A percentile compares a stretch with the other conserved stretches of the same genome.
These are phyloP conservation scores for Aspergillus clavatus DNA, from an alignment of 2,329 filamentous ascomycete genomes.

Conservation along the genomic window DNA sequence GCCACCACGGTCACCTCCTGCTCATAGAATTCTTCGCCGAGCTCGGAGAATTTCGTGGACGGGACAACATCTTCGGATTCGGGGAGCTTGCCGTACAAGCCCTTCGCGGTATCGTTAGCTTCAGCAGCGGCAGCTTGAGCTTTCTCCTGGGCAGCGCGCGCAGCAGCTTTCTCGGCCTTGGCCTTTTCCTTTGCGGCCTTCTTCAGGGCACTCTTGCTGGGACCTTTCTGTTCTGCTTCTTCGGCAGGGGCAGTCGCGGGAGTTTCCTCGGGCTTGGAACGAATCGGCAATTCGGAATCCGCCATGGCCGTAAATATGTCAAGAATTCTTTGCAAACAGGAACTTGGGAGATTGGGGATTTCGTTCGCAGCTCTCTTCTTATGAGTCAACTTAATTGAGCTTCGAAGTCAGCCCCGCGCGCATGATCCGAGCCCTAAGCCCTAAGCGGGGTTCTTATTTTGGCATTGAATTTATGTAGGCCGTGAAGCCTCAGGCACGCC, in stretches of 20 bases:
- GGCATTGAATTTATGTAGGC: neutral
- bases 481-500: neutral
- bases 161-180: slow-evolving; percentile 71
- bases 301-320: slow-evolving; percentile 27
- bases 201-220: slow-evolving; percentile 75
- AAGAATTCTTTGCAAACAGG: slow-evolving; percentile 3
- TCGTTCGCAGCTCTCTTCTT: slow-evolving; percentile 6
- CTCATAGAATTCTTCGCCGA: slow-evolving; percentile 59
- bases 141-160: slow-evolving; percentile 68
- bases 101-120: slow-evolving; percentile 56
- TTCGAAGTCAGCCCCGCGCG: slow-evolving; percentile 31
- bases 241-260: slow-evolving; percentile 29
- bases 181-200: slow-evolving; percentile 88
- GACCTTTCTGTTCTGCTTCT: slow-evolving; percentile 23
- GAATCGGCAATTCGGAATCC: slow-evolving; percentile 37
- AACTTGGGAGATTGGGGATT: neutral
- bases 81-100: slow-evolving; percentile 72
- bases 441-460: slow-evolving; percentile 24
- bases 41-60: slow-evolving; percentile 53
- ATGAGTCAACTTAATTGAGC: slow-evolving; percentile 4
- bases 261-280: slow-evolving; percentile 37
- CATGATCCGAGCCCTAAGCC: slow-evolving; percentile 27
- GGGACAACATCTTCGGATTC: slow-evolving; percentile 55
- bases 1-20: slow-evolving; percentile 71
- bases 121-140: slow-evolving; percentile 62